These are phyloP conservation scores for Lepidium africanum DNA, from an alignment of 345 rosid genomes.

Conservation along the genomic window DNA sequence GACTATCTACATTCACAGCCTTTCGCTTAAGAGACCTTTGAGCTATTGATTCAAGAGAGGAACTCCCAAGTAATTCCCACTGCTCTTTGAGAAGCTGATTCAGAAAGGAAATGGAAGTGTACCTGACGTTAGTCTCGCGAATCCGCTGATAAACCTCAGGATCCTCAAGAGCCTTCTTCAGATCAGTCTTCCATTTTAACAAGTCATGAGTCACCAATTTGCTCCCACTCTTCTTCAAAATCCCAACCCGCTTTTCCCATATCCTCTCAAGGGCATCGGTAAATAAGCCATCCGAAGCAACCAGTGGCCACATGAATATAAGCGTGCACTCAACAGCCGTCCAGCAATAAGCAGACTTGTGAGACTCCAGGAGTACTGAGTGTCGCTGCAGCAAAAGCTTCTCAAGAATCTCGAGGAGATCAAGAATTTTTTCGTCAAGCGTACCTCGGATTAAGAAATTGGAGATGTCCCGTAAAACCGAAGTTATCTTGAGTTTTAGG, in stretches of 20 bases:
- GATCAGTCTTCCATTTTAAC: constrained; percentile 22
- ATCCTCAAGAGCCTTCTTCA: constrained; percentile 15
- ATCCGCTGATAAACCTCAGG: constrained; percentile 17
- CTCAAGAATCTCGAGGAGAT: constrained; percentile 34
- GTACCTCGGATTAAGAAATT: neutral
- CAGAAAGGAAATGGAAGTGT: constrained; percentile 15
- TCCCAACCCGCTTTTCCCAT: constrained; percentile 42
- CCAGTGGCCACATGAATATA: constrained; percentile 36
- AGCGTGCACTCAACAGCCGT: constrained; percentile 50
- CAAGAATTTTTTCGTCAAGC: constrained; percentile 36
- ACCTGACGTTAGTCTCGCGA: constrained; percentile 26
- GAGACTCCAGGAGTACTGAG: constrained; percentile 21
- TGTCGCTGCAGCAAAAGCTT: constrained; percentile 26
- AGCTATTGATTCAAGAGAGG: neutral
- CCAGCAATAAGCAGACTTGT: constrained; percentile 50
- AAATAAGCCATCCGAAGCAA: constrained; percentile 15
- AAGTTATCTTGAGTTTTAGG: neutral
- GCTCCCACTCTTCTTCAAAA: constrained; percentile 28
- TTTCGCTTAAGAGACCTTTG: constrained; percentile 9
- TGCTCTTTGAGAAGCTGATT: constrained; percentile 22
- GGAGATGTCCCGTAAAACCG: constrained; percentile 19
- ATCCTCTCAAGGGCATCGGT: constrained; percentile 42
- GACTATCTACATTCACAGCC: neutral
- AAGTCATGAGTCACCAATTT: constrained; percentile 32
- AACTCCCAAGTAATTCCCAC: constrained; percentile 14